Conservation (phyloP, 805 yeast species). For the Candida oleophila region DNA sequence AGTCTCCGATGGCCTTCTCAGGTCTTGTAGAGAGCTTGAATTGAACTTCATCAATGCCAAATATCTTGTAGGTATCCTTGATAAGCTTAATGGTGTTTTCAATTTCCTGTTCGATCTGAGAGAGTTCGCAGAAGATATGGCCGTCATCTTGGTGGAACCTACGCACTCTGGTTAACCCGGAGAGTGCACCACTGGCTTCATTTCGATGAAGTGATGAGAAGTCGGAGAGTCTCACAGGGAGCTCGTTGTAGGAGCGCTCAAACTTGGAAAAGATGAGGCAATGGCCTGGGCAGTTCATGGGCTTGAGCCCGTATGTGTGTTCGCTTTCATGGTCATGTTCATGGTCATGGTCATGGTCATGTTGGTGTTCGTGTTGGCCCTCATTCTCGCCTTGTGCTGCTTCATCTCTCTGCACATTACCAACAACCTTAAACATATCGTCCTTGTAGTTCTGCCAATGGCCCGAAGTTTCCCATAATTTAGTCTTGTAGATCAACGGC, state of each 20-base stretch:
- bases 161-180: conserved; percentile 90
- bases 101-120: conserved; percentile 77
- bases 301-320: conserved; percentile 76
- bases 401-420: conserved; percentile 42
- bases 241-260: conserved; percentile 79
- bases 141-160: conserved; percentile 98
- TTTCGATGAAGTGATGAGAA: conserved; percentile 92
- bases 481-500: conserved; percentile 80
- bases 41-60: conserved; percentile 52
- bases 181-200: conserved; percentile 90
- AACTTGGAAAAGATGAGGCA: conserved; percentile 76
- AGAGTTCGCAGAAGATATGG: conserved; percentile 83
- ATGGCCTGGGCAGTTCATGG: conserved; percentile 96
- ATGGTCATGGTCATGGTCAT: conserved; percentile 8
- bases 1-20: conserved; percentile 72
- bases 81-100: conserved; percentile 67
- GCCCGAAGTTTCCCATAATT: conserved; percentile 87
- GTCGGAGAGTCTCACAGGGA: conserved; percentile 84
- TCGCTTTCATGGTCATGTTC: conserved; percentile 12
- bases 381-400: conserved; percentile 10
- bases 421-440: conserved; percentile 89
- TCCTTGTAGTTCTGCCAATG: conserved; percentile 95
- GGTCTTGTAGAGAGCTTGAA: conserved; percentile 87
- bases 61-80: conserved; percentile 68
- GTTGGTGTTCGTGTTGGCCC: conserved; percentile 10